Evolutionary conservation across 2,329 filamentous ascomycete species (phyloP).

Genomic region (Cytospora chrysosperma): DNA sequence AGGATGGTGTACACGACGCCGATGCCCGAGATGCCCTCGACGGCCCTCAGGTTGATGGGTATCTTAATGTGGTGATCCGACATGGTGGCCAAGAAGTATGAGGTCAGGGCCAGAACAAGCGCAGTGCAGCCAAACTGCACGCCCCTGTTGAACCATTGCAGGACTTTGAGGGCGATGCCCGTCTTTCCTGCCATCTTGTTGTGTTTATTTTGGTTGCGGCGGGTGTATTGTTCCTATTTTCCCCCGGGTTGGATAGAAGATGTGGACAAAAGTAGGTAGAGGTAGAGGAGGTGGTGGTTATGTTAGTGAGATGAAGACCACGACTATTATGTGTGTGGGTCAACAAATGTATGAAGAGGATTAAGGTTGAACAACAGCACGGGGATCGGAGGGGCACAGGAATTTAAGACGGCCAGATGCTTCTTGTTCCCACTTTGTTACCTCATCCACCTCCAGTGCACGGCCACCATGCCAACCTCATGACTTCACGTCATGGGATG

Average conservation of each 20-base stretch:
- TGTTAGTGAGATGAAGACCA: not conserved
- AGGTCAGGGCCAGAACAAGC: constrained; percentile 75
- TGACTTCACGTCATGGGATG: not conserved
- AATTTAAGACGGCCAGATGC: constrained; percentile 8
- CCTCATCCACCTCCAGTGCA: not conserved
- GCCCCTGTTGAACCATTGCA: constrained; percentile 70
- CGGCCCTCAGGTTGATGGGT: constrained; percentile 65
- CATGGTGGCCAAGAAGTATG: constrained; percentile 79
- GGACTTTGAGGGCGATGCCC: constrained; percentile 63
- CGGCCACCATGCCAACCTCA: not conserved
- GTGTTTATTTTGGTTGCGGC: not conserved
- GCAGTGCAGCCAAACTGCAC: constrained; percentile 71
- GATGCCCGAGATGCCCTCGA: constrained; percentile 74
- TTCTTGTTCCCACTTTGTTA: not conserved
- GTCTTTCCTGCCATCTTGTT: constrained; percentile 53
- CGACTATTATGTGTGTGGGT: not conserved
- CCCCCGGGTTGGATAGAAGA: not conserved
- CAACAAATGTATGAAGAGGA: not conserved
- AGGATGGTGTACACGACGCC: constrained; percentile 72
- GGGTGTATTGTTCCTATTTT: not conserved
- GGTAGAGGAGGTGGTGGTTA: not conserved
- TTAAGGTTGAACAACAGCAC: constrained; percentile 11
- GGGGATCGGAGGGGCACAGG: constrained; percentile 3
- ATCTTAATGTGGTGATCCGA: constrained; percentile 63
- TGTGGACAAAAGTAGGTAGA: not conserved